Evolutionary conservation across 441 rosid species (phyloP).

Genomic region (Pelargonium fulgidum): DNA sequence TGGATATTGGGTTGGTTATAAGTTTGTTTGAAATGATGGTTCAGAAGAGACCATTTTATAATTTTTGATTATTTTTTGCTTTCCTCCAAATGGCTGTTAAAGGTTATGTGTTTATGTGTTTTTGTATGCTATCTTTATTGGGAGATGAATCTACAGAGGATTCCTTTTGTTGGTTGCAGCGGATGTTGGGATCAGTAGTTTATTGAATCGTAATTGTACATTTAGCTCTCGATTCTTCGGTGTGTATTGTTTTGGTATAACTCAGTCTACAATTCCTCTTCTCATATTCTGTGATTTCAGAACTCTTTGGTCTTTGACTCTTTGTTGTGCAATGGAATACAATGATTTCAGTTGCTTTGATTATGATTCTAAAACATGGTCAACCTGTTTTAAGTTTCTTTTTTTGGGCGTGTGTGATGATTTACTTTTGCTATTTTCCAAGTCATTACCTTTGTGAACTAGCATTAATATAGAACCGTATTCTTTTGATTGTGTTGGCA

Average conservation of each 20-base stretch:
- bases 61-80: neutral
- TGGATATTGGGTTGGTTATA: neutral
- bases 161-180: neutral
- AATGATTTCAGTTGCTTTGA: neutral
- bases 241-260: neutral
- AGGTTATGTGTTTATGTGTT: too few relatives aligned
- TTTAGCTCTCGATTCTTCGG: neutral
- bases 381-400: neutral
- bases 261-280: too few relatives aligned
- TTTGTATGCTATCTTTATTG: too few relatives aligned
- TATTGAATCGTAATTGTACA: neutral
- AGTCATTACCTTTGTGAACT: neutral
- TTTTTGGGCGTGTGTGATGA: neutral
- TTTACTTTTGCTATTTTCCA: neutral
- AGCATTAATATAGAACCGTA: neutral
- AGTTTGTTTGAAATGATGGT: neutral
- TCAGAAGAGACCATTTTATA: neutral
- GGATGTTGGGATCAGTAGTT: neutral
- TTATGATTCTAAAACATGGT: neutral
- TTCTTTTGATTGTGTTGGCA: neutral
- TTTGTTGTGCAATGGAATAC: neutral
- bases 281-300: too few relatives aligned
- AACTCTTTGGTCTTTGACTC: neutral
- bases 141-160: neutral
- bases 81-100: neutral